Base-by-base conservation (phyloP, 352 stramenopile species). In the Pythium apleroticum region DNA sequence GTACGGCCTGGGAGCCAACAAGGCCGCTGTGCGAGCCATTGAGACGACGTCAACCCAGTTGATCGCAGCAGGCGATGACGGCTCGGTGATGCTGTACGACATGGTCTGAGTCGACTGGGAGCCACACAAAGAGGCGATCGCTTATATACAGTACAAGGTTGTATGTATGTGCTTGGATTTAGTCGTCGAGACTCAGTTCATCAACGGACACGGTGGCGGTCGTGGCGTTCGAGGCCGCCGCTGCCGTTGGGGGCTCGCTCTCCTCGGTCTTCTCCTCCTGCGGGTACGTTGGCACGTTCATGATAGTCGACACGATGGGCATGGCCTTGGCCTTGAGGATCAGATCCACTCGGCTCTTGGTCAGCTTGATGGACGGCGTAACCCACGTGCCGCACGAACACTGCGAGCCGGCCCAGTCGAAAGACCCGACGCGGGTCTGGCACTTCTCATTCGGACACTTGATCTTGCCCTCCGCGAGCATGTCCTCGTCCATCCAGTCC, bases 301-400 rank as follows among this genome's bases (percentile, higher is more conserved):
- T 68, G 22, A 66, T 65, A 3, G 60, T 69, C 11, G 66, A 65
- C 3, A 73, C 67, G 25, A 73, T 73, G 8, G 67, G 67, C 31
- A 73, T 66, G 19, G 52, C 46, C 19, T 60, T 63, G 20, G 52
- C n/a, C 43, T 53, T 60, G 50, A 73, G 57, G 19, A 73, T 64
- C 39, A 60, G 20, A 50, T 93, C 85, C 17, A 93, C 81, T 48
- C 85, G 72, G 52, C 82, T 91, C 76, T 93, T 91, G 60, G 81
- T 91, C 59, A 93, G 70, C 61, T 93, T 89, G 62, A 93, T 89
- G 15, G 82, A 90, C 50, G 84, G 84, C 52, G 84, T 93, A 62
- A 93, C 79, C 84, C 84, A 93, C 64, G 84, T 90, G 59, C 84
- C 84, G 53, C 84, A 93, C 31, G 84, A 93, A 62, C 84, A 93